Conservation (phyloP, 106 monocot species). For the Iris macrosiphon region DNA sequence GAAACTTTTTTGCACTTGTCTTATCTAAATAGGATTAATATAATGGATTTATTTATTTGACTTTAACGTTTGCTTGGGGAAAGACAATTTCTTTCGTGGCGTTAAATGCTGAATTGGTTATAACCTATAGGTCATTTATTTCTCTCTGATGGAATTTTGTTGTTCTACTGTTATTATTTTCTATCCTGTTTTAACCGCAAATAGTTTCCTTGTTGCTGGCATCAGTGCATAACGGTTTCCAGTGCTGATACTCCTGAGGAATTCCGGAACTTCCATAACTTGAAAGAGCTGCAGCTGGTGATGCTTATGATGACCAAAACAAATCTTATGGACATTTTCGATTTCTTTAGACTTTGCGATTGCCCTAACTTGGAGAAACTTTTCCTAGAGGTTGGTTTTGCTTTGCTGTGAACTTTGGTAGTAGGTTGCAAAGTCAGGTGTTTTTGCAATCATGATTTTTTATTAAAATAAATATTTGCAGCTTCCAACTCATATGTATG, state of each 20-base stretch:
- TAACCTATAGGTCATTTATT: no score
- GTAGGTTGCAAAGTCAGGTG: background rate
- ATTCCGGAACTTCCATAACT: conserved; percentile 12
- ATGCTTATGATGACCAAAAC: conserved; percentile 29
- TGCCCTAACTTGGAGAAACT: conserved; percentile 26
- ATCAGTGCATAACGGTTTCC: conserved; percentile 18
- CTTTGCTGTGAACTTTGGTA: background rate
- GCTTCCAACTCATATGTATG: conserved; percentile 23
- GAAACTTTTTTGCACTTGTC: no score
- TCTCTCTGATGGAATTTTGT: no score
- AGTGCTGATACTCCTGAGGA: background rate
- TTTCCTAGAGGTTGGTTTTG: conserved; percentile 30
- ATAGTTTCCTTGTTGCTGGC: background rate
- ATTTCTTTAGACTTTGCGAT: conserved; percentile 21
- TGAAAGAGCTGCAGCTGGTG: conserved; percentile 33
- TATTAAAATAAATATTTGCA: conserved; percentile 12
- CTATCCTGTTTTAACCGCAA: no score
- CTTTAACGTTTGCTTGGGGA: no score
- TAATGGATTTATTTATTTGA: no score
- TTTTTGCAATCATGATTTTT: background rate
- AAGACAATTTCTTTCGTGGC: no score
- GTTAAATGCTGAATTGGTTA: no score
- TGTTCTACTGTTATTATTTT: no score
- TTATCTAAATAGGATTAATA: no score
- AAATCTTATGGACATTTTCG: conserved; percentile 29